A percentile compares a stretch with the other conserved stretches of the same genome.
phyloP scores from a whole-genome alignment of 495 filamentous ascomycete genomes.

The Geoglossum glabrum region DNA sequence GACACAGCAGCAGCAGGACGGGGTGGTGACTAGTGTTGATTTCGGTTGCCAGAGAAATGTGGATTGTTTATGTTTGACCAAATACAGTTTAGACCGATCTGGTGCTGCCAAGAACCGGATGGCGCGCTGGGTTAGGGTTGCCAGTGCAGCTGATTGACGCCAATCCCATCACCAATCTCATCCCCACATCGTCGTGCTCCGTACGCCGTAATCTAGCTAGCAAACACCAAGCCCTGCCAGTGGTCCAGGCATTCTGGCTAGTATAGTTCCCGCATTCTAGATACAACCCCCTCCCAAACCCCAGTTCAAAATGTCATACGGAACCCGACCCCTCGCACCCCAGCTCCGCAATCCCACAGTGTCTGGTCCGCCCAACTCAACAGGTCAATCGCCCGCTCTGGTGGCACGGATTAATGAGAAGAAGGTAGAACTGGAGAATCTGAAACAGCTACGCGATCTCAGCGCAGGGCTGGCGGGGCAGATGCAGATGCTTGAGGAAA shows the following conservation, averaged over 20 bases:
- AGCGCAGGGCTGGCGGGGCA: conserved; percentile 71
- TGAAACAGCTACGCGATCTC: conserved; percentile 71
- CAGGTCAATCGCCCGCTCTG: conserved; percentile 63
- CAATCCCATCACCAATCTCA: background rate
- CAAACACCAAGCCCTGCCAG: background rate
- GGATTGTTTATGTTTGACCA: conserved; percentile 17
- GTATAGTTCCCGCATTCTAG: background rate
- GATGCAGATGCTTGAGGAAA: conserved; percentile 80
- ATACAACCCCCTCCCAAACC: background rate
- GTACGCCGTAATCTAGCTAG: background rate
- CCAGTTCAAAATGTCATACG: conserved; percentile 30
- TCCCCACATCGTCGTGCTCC: background rate
- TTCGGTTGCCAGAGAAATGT: background rate
- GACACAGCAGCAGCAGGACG: no score
- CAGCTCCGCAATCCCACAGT: conserved; percentile 42
- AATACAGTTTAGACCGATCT: conserved; percentile 1
- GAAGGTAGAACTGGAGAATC: conserved; percentile 75
- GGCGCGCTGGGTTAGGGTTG: no score
- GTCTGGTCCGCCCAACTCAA: conserved; percentile 23
- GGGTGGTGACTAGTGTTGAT: conserved; percentile 7
- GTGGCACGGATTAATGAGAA: conserved; percentile 79
- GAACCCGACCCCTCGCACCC: conserved; percentile 35
- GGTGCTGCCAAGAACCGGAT: background rate
- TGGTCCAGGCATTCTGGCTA: no score
- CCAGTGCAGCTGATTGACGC: background rate